Conservation (phyloP, 225 moss, liverwort and hornwort species). For the Straminergon stramineum region DNA sequence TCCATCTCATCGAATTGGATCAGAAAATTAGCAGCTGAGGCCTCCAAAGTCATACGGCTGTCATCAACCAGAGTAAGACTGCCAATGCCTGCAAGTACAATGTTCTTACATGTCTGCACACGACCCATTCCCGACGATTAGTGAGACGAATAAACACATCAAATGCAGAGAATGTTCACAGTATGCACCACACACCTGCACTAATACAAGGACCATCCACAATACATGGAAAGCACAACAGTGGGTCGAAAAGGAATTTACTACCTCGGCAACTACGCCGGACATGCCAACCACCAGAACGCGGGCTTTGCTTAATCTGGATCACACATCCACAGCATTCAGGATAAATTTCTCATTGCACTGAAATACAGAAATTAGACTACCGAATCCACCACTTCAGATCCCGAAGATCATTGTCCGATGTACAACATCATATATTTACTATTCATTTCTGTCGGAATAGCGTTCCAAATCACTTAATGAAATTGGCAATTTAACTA, state of each 20-base stretch:
- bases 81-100: conserved; percentile 94
- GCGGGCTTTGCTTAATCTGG: conserved; percentile 93
- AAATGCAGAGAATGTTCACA: background rate
- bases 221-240: background rate
- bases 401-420: background rate
- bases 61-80: conserved; percentile 81
- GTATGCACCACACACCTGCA: background rate
- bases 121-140: conserved; percentile 3
- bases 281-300: conserved; percentile 82
- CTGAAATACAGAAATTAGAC: background rate
- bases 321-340: conserved; percentile 5
- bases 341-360: background rate
- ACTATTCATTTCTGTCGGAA: background rate
- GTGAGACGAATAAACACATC: background rate
- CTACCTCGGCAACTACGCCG: conserved; percentile 97
- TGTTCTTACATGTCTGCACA: conserved; percentile 92
- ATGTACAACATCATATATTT: background rate
- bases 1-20: conserved; percentile 62
- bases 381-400: background rate
- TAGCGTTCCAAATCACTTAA: background rate
- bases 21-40: conserved; percentile 82
- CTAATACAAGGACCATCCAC: background rate
- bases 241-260: background rate
- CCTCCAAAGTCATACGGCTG: conserved; percentile 54
- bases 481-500: background rate